These are phyloP conservation scores for Tulasnella calospora DNA, from an alignment of 768 basidiomycete genomes.

Conservation along the genomic window DNA sequence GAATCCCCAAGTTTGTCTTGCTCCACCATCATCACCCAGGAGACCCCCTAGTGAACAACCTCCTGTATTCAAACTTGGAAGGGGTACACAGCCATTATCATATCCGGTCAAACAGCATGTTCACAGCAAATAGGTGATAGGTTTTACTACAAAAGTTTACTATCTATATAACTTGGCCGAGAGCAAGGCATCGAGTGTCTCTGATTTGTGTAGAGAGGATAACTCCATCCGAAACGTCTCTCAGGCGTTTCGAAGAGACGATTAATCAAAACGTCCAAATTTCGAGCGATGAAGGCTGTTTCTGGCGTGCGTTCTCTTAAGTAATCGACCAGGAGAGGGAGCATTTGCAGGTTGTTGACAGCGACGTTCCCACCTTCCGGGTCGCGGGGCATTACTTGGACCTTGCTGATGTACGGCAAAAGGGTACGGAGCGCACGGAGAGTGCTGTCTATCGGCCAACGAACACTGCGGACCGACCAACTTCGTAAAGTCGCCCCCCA, in stretches of 20 bases:
- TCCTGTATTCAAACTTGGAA: too few species aligned
- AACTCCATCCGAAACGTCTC: not conserved
- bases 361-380: not conserved
- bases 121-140: too few species aligned
- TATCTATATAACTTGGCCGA: not conserved
- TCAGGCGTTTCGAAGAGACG: not conserved
- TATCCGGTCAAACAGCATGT: too few species aligned
- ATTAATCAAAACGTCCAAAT: not conserved
- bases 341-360: not conserved
- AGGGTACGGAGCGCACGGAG: not conserved
- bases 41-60: too few species aligned
- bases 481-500: not conserved
- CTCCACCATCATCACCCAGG: too few species aligned
- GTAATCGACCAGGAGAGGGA: not conserved
- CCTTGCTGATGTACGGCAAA: not conserved
- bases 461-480: not conserved
- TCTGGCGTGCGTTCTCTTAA: not conserved
- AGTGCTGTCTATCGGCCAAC: not conserved
- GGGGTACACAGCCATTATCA: too few species aligned
- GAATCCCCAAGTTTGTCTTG: not conserved
- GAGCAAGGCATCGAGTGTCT: not conserved
- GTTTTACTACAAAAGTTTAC: not conserved
- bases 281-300: not conserved
- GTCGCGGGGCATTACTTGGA: not conserved
- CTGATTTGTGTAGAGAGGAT: not conserved